Base-by-base conservation (phyloP, 176 grass and related monocot species). In the Eleusine indica region DNA sequence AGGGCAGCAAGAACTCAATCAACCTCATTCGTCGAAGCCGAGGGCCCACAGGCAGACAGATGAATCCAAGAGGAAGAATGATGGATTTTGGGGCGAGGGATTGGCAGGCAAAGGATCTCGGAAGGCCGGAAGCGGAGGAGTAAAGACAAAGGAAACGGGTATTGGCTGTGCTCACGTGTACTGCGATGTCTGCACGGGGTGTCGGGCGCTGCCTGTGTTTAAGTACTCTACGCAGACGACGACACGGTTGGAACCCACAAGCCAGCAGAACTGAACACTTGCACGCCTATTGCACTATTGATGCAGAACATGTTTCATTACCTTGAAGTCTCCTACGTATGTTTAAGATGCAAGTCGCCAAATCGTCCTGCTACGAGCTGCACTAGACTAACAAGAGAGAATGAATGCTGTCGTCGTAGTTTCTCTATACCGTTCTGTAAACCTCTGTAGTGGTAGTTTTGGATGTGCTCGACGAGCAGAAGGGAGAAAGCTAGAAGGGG, bases 101-200 rank as follows among this genome's bases (percentile, higher is more conserved):
- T 4, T 53, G 51, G 63, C 78, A 78, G 70, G 13, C 66, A 84
- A 84, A 80, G 61, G 61, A 64, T 64, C 61, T 64, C 30, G 61
- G 61, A 64, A 30, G 61, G 25, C 22, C 61, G 63, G 70, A 30
- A 70, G 70, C 71, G 66, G 46, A 32, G 61, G 70, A 28, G 71
- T 64, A 13, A 83, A 79, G 63, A 19, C 66, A 88, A 84, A 84
- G 70, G 70, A 30, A 70, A 51, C 63, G 46, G 46, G 51, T 39
- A 75, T 69, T 89, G 73, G 78, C 32, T 56, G 0, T 66, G 78
- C 83, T 89, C 88, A 89, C 83, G 88, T 86, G 88, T 49, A 63
- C 72, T 89, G 78, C 88, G 32, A 89, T 72, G 71, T 16, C 83
- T 28, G 44, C 65, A 1, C 77, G 11, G 44, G 5, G n/a, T 82